Evolutionary conservation across 2,329 filamentous ascomycete species (phyloP).

Genomic region (Sclerotinia borealis): DNA sequence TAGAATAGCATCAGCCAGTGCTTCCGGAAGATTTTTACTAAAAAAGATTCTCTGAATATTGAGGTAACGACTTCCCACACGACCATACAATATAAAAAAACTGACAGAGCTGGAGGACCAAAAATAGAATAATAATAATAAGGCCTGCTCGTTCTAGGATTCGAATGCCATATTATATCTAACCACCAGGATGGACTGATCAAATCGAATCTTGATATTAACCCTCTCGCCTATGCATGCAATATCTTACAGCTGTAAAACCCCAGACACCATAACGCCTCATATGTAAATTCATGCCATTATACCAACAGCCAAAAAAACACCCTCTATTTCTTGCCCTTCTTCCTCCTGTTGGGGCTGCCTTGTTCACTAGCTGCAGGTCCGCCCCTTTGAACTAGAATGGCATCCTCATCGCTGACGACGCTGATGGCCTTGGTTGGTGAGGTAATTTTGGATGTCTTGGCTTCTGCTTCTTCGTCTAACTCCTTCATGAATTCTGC

Average conservation of each 20-base stretch:
- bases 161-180: not conserved
- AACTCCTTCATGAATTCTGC: slow-evolving; percentile 80
- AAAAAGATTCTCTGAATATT: not conserved
- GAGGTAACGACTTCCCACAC: too few relatives aligned
- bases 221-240: not conserved
- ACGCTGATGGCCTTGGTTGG: slow-evolving; percentile 40
- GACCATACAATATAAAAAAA: not conserved
- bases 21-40: not conserved
- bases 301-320: not conserved
- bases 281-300: not conserved
- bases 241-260: slow-evolving; percentile 5
- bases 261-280: slow-evolving; percentile 8
- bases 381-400: slow-evolving; percentile 58
- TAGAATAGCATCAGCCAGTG: not conserved
- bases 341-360: slow-evolving; percentile 51
- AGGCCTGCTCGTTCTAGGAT: not conserved
- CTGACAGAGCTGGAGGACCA: not conserved
- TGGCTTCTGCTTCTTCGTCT: slow-evolving; percentile 51
- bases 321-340: slow-evolving; percentile 52
- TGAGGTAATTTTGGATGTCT: slow-evolving; percentile 33
- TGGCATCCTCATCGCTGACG: slow-evolving; percentile 63
- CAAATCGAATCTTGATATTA: not conserved
- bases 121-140: not conserved
- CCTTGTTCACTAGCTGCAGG: slow-evolving; percentile 25
- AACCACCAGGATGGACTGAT: not conserved